Evolutionary conservation across 2,329 filamentous ascomycete genomes (phyloP).

Genomic region (Aspergillus fijiensis): DNA sequence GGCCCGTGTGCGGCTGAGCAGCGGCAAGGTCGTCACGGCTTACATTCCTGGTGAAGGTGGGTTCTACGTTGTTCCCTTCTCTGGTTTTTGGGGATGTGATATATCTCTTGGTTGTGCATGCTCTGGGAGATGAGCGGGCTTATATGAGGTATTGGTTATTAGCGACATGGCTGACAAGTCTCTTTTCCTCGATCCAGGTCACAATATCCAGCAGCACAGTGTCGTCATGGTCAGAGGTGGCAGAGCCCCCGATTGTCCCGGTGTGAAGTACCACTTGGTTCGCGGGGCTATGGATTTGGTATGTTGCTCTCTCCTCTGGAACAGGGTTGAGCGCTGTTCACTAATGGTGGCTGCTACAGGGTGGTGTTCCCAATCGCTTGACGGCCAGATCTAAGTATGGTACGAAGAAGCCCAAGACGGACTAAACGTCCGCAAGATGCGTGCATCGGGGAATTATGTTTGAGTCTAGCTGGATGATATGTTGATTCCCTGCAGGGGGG

Average conservation of each 20-base stretch:
- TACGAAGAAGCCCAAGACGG: conserved; percentile 96
- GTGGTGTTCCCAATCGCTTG: conserved; percentile 81
- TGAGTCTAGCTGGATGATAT: not conserved
- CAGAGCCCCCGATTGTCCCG: conserved; percentile 92
- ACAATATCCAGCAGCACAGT: conserved; percentile 98
- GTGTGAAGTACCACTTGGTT: conserved; percentile 94
- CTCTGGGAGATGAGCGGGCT: not conserved
- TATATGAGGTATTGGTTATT: not conserved
- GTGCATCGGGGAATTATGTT: not conserved
- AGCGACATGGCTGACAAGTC: conserved; percentile 6
- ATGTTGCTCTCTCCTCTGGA: conserved; percentile 42
- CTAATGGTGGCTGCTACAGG: conserved; percentile 54
- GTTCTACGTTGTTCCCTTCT: conserved; percentile 16
- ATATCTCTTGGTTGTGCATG: not conserved
- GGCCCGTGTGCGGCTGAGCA: conserved; percentile 84
- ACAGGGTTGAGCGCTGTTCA: not conserved
- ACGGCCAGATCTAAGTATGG: conserved; percentile 94
- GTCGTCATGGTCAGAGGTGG: conserved; percentile 95
- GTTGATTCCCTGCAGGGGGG: not conserved
- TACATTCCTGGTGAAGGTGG: conserved; percentile 92
- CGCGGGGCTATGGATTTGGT: conserved; percentile 91
- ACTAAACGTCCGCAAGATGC: conserved; percentile 34
- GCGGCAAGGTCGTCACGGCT: conserved; percentile 80
- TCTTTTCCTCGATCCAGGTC: conserved; percentile 52
- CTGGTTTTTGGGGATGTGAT: not conserved